These are phyloP conservation scores for Xylaria palmicola DNA, from an alignment of 495 filamentous ascomycete genomes.

Conservation along the genomic window DNA sequence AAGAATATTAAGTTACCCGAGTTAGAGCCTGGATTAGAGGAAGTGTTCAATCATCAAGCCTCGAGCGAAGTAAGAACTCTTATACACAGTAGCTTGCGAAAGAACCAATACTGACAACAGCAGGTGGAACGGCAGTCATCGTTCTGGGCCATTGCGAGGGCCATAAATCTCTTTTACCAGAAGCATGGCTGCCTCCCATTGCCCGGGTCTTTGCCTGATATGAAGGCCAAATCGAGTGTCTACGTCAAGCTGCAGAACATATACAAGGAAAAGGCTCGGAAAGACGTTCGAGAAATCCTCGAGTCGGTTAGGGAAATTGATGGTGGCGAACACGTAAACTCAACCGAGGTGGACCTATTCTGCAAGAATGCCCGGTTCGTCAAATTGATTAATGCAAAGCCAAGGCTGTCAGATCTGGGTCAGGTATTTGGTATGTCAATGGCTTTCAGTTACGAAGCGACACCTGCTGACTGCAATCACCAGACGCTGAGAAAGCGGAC, in stretches of 20 bases:
- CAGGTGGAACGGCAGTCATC: slow-evolving; percentile 46
- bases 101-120: slow-evolving; percentile 20
- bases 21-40: slow-evolving; percentile 65
- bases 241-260: slow-evolving; percentile 92
- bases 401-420: slow-evolving; percentile 24
- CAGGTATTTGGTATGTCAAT: slow-evolving; percentile 27
- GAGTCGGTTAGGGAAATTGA: slow-evolving; percentile 60
- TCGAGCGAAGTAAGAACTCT: slow-evolving; percentile 40
- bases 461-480: slow-evolving; percentile 7
- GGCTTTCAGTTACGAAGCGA: slow-evolving; percentile 6
- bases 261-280: slow-evolving; percentile 85
- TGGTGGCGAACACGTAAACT: slow-evolving; percentile 56
- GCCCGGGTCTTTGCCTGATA: slow-evolving; percentile 87
- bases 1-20: slow-evolving; percentile 67
- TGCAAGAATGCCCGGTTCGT: slow-evolving; percentile 95
- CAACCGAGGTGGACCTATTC: slow-evolving; percentile 84
- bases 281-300: slow-evolving; percentile 76
- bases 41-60: slow-evolving; percentile 69
- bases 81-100: slow-evolving; percentile 17
- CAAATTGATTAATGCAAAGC: slow-evolving; percentile 67
- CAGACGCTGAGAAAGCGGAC: slow-evolving; percentile 34
- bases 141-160: slow-evolving; percentile 91
- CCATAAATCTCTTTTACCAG: slow-evolving; percentile 71
- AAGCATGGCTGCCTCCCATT: slow-evolving; percentile 73
- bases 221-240: slow-evolving; percentile 93